Evolutionary conservation across 2,329 filamentous ascomycete species (phyloP), one percentile per base, ranked within the genome.

Genomic region (Sporothrix humicola): DNA sequence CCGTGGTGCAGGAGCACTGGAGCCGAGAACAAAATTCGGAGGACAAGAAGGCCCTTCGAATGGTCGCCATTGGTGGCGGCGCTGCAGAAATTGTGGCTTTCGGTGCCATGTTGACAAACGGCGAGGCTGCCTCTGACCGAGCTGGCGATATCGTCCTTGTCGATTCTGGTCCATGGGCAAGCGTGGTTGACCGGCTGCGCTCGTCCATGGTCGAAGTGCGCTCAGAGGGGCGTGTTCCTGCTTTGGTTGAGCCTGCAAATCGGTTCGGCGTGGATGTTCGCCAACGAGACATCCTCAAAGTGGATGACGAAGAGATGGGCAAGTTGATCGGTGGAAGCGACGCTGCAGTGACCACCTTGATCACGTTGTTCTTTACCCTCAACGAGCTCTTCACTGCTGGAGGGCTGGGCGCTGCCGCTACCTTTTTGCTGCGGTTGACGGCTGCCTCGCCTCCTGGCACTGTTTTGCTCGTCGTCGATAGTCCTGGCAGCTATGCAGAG

Each of bases 311-410:
- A 1, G 77, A 80, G 3, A 78, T 89, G 44, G 69, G 77, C 0
- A 65, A 76, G 2, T 74, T 83, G 0, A 69, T 84, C 0, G 79
- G 50, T 3, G 58, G 46, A 4, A 37, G 20, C 31, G 80, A 7
- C 56, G 74, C 17, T 68, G 78, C 20, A 59, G 58, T 20, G 73
- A 75, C 84, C 87, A 10, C 86, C 3, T 82, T 98, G 0, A 85
- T 97, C 15, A 97, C 95, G 0, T 83, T 98, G 13, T 89, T 98
- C 82, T 99, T 98, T 85, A 98, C 95, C 0, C 87, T 98, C 65
- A 98, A 98, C 81, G 96, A 99, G 82, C 89, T 99, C 0, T 98
- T 98, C 84, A 92, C 93, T 0, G 85, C 89, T 0, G 93, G 91
- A 0, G 89, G 94, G 31, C 85, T 90, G 66, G 85, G 90, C 2